These are phyloP conservation scores for Talaromyces sp. DNA, from an alignment of 2,329 filamentous ascomycete species.

Conservation along the genomic window DNA sequence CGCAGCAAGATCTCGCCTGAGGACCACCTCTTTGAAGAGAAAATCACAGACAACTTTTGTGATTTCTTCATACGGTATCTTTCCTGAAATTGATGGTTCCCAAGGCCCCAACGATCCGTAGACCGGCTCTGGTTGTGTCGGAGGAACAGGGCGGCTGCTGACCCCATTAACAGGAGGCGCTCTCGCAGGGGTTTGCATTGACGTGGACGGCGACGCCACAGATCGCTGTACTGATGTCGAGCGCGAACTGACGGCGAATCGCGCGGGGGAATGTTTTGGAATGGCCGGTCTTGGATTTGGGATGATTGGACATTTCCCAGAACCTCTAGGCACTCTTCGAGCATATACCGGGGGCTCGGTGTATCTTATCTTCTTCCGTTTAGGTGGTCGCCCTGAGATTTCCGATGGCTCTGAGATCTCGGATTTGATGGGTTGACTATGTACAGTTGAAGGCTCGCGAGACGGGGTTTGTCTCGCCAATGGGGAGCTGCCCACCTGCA, in stretches of 20 bases:
- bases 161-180: constrained; percentile 21
- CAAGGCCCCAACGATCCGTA: constrained; percentile 36
- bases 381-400: constrained; percentile 31
- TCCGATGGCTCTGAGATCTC: constrained; percentile 15
- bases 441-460: constrained; percentile 17
- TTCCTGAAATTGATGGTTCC: constrained; percentile 61
- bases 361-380: constrained; percentile 48
- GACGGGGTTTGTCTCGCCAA: constrained; percentile 18
- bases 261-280: constrained; percentile 26
- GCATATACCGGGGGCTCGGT: constrained; percentile 52
- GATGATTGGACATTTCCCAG: constrained; percentile 39
- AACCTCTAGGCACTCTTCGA: constrained; percentile 38
- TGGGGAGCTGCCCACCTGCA: constrained; percentile 25
- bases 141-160: constrained; percentile 25
- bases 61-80: constrained; percentile 67
- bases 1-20: constrained; percentile 57
- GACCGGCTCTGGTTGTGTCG: constrained; percentile 19
- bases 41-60: constrained; percentile 76
- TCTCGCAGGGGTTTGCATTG: constrained; percentile 17
- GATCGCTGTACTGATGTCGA: constrained; percentile 2
- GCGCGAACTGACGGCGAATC: constrained; percentile 21
- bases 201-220: constrained; percentile 17
- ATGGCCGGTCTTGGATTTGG: constrained; percentile 31
- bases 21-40: constrained; percentile 66
- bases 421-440: constrained; percentile 21